A percentile compares a stretch with the other conserved stretches of the same genome.
Conservation (phyloP, 352 stramenopile genomes). For the Pythium aphanidermatum region DNA sequence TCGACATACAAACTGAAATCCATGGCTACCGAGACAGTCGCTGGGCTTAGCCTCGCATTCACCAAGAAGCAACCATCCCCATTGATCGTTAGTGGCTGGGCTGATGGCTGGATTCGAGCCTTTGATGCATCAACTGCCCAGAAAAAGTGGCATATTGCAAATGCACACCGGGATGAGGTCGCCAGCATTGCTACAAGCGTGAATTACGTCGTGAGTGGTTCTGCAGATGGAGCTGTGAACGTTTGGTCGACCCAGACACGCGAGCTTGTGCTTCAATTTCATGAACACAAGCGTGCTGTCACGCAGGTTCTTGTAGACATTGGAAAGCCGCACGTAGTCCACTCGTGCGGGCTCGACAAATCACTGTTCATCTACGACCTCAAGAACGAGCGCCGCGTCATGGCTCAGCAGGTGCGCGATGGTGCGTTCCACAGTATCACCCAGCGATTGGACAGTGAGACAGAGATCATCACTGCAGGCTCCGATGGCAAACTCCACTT, state of each 20-base stretch:
- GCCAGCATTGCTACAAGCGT: slow-evolving; percentile 53
- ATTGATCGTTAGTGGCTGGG: slow-evolving; percentile 59
- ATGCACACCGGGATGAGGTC: slow-evolving; percentile 82
- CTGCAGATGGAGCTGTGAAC: slow-evolving; percentile 81
- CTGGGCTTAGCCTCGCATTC: slow-evolving; percentile 38
- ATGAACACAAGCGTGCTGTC: slow-evolving; percentile 85
- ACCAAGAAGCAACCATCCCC: slow-evolving; percentile 20
- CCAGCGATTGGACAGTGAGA: slow-evolving; percentile 86
- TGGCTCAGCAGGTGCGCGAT: slow-evolving; percentile 75
- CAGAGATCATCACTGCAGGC: slow-evolving; percentile 86
- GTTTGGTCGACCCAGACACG: slow-evolving; percentile 83
- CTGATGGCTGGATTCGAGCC: slow-evolving; percentile 65
- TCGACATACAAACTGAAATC: slow-evolving; percentile 62
- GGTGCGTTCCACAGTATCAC: slow-evolving; percentile 75
- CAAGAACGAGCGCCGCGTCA: slow-evolving; percentile 72
- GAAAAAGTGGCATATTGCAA: slow-evolving; percentile 82
- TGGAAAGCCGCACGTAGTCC: slow-evolving; percentile 69
- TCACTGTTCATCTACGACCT: slow-evolving; percentile 91
- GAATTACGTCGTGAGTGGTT: slow-evolving; percentile 75
- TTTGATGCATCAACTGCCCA: slow-evolving; percentile 43
- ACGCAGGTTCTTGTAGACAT: slow-evolving; percentile 77
- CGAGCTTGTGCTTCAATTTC: slow-evolving; percentile 88
- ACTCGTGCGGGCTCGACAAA: slow-evolving; percentile 83
- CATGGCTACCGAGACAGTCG: slow-evolving; percentile 55
- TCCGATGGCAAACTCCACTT: slow-evolving; percentile 77